Base-by-base conservation (phyloP, 2,329 filamentous ascomycete genomes). In the Trichoderma sp. region DNA sequence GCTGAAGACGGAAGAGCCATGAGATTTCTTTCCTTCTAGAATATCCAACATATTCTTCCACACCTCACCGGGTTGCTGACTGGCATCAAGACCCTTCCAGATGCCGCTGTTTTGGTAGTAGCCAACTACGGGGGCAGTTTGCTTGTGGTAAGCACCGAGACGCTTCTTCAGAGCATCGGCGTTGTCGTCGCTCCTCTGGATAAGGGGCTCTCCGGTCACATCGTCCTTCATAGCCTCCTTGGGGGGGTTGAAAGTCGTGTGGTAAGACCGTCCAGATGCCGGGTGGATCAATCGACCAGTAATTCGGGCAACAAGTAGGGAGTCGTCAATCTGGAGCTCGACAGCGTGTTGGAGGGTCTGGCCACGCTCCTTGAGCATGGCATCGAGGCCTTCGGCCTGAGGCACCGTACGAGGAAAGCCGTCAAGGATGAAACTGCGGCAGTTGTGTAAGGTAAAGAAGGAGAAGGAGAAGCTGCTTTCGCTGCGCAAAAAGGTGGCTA, bases 61-160 rank as follows among this genome's bases (percentile, higher is more conserved):
- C 74, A 99, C 96, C 83, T 95, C 91, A 62, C 93, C 93, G 23
- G 96, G 96, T 85, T 97, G 92, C 87, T 99, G 94, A 86, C 93
- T 97, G 75, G 96, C 96, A 82, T 99, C 96, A 78, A 99, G 90
- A 74, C 92, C 92, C 83, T 92, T 92, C 96, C 96, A 99, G 87
- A 99, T 98, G 77, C 95, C 95, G 64, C 93, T 97, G 85, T 94
- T 94, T 85, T 97, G 93, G 90, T 99, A 99, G 88, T 99, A 99
- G 72, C 90, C 88, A 74, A 97, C 95, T 64, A 99, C 96, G 23
- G 96, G 96, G 58, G 90, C 85, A 39, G 96, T 99, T 89, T 99
- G 96, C 76, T 90, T 86, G 86, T 99, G 96, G 85, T 99, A 99
- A 73, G 95, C 98, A 53, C 86, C 87, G 73, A 99, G 88, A 74